A percentile compares a stretch with the other conserved stretches of the same genome.
Conservation (phyloP, 2,329 filamentous ascomycete species). For the Arthrobotrys iridis region DNA sequence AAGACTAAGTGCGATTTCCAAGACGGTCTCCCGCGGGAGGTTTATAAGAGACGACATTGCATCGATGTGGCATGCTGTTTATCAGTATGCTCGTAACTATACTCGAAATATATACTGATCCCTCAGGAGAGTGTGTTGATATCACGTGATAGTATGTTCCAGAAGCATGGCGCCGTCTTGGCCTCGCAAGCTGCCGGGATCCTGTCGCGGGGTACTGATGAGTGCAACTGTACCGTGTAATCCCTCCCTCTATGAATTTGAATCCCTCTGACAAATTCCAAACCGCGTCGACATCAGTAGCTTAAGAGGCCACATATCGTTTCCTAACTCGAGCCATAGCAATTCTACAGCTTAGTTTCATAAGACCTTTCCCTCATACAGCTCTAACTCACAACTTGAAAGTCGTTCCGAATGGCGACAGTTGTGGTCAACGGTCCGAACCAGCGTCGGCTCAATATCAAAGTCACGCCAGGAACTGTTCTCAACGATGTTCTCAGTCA, state of each 20-base stretch:
- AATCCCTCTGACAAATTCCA: constrained; percentile 35
- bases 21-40: background rate
- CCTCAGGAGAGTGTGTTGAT: too few relatives aligned
- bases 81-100: too few relatives aligned
- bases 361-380: background rate
- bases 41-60: background rate
- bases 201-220: constrained; percentile 29
- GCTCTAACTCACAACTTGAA: background rate
- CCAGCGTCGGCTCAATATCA: constrained; percentile 79
- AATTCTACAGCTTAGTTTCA: background rate
- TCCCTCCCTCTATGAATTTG: constrained; percentile 14
- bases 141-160: constrained; percentile 8
- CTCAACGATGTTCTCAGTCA: constrained; percentile 86
- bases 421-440: constrained; percentile 62
- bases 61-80: too few relatives aligned
- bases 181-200: constrained; percentile 6
- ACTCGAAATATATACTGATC: too few relatives aligned
- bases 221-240: constrained; percentile 15
- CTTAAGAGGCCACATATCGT: too few relatives aligned
- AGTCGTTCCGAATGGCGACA: constrained; percentile 43
- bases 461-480: constrained; percentile 82
- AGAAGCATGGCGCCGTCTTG: background rate
- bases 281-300: constrained; percentile 19
- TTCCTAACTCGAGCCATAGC: too few relatives aligned
- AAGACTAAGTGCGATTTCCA: constrained; percentile 1